These are phyloP conservation scores for Gilbertella persicaria DNA, from an alignment of 371 early-diverging fungal genomes.

Conservation along the genomic window DNA sequence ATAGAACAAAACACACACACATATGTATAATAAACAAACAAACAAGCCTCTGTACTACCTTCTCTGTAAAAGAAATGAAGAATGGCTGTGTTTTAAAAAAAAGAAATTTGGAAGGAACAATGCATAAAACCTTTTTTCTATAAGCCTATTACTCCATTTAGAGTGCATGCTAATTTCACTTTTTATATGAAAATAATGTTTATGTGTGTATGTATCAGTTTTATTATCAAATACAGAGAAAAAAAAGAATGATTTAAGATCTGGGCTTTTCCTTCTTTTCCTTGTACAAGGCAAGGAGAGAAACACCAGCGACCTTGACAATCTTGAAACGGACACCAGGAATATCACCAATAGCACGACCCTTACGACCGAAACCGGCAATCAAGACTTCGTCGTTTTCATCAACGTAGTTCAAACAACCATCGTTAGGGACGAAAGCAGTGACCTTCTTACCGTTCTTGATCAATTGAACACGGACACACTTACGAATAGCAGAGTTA, in stretches of 20 bases:
- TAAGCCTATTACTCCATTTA: no score
- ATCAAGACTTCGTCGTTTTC: constrained; percentile 98
- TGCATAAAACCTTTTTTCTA: no score
- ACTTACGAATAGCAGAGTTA: constrained; percentile 99
- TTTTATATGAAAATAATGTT: no score
- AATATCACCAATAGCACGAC: constrained; percentile 98
- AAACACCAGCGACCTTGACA: constrained; percentile 99
- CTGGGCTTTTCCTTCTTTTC: constrained; percentile 99
- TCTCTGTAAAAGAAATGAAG: no score
- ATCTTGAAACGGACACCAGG: constrained; percentile 99
- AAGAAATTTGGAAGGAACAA: no score
- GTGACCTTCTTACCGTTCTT: constrained; percentile 99
- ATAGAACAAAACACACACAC: no score
- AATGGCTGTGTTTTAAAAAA: no score
- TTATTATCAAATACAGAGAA: constrained; percentile 2
- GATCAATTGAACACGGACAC: constrained; percentile 99
- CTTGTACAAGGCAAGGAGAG: constrained; percentile 98
- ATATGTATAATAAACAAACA: no score
- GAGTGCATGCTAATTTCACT: no score
- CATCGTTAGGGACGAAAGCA: constrained; percentile 99
- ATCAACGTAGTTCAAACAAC: constrained; percentile 98
- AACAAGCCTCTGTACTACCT: no score
- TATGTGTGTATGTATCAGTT: background rate
- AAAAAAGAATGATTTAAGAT: constrained; percentile 66
- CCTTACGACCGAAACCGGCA: constrained; percentile 95